Base-by-base conservation (phyloP, 257 asterid species). In the Solanum bulbocastanum region DNA sequence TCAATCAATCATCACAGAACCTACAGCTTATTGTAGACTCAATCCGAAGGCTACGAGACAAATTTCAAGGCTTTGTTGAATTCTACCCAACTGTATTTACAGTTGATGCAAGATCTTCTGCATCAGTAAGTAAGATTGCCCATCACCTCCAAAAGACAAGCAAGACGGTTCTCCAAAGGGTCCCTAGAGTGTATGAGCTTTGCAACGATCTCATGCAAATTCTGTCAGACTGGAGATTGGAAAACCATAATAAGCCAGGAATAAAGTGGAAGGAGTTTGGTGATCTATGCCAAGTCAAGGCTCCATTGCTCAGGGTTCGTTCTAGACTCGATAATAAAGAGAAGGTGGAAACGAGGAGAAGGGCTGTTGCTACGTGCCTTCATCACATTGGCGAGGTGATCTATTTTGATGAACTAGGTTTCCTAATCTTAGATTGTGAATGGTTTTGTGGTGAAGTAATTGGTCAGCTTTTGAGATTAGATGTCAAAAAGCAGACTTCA, bases 101-200 rank as follows among this genome's bases (percentile, higher is more conserved):
- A 2, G 95, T 96, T 22, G 99, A 96, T 81, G 98, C 99, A 62
- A 94, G 98, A 92, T 94, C 99, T 88, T 92, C 98, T 42, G 95
- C 97, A 16, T 95, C 98, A 4, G 96, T 93, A 90, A 90, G 91
- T 91, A 93, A 91, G 86, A 94, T 96, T 86, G 88, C 93, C 75
- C 95, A 93, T 82, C 98, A 96, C 88, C 86, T 95, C 66, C 91
- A 94, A 33, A 91, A 89, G 89, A 92, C 94, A 1, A 88, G 96
- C 90, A 94, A 88, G 86, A 91, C 94, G 20, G 88, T 93, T 72
- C 96, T 96, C 82, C 93, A 93, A 90, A 91, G 94, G 86, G 97
- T 94, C 40, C 99, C 99, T 44, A 90, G 93, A 60, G 93, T 96
- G 71, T 95, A 95, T 86, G 94, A 92, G 92, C 95, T 96, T 18